Conservation (phyloP, 1,284 basidiomycete genomes). For the Ganoderma sp. region DNA sequence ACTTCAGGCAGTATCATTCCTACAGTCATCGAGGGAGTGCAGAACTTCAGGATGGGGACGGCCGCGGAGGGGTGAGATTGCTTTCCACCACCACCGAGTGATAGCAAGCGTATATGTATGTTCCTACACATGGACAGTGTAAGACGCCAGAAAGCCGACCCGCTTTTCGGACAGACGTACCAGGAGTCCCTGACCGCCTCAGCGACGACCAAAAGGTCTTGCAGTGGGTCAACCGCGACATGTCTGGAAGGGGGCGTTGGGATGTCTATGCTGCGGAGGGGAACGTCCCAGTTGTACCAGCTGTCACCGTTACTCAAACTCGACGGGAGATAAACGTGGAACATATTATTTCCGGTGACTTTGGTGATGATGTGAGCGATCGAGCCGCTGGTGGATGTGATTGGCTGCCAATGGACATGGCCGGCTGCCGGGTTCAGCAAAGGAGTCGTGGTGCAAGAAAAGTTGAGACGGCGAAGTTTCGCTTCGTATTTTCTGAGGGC, state of each 20-base stretch:
- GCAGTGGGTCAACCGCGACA: not conserved
- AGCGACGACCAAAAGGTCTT: conserved; percentile 2
- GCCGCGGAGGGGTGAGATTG: not conserved
- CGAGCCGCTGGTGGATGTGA: not conserved
- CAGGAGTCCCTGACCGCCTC: not conserved
- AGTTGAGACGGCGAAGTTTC: not conserved
- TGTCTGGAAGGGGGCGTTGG: not conserved
- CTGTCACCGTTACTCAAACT: not conserved
- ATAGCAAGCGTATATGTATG: not conserved
- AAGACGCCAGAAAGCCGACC: not conserved
- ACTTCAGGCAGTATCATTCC: not conserved
- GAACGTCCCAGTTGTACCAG: not conserved
- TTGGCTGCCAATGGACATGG: not conserved
- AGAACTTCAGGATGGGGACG: not conserved
- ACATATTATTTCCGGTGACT: not conserved
- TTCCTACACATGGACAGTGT: not conserved
- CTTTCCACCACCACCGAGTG: not conserved
- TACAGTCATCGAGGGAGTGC: not conserved
- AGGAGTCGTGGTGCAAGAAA: not conserved
- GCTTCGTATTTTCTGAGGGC: not conserved
- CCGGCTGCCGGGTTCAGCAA: not conserved
- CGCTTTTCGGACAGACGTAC: not conserved
- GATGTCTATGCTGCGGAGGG: not conserved
- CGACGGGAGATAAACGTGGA: not conserved
- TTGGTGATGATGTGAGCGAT: conserved; percentile 1